These are phyloP conservation scores for Capsicum chinense DNA, from an alignment of 257 asterid species.

Conservation along the genomic window DNA sequence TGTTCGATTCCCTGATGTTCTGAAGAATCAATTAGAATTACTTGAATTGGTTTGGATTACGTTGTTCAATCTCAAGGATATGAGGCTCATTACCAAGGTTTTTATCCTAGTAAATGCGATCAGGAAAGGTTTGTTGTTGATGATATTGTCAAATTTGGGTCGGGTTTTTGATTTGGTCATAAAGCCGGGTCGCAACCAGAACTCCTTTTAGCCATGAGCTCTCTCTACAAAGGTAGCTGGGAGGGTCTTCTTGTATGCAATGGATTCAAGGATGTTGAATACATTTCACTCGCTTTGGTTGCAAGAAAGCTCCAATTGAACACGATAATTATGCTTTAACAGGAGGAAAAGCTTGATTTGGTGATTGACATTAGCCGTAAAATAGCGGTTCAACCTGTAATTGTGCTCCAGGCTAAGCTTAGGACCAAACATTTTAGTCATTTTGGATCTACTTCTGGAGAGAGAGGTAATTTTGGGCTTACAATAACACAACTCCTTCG, in stretches of 20 bases:
- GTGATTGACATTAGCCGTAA: slow-evolving; percentile 71
- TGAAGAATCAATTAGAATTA: slow-evolving; percentile 72
- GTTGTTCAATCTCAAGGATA: slow-evolving; percentile 75
- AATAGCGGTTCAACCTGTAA: slow-evolving; percentile 76
- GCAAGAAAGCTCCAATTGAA: slow-evolving; percentile 78
- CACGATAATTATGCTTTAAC: slow-evolving; percentile 89
- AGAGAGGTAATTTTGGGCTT: slow-evolving; percentile 92
- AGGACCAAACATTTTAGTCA: slow-evolving; percentile 94
- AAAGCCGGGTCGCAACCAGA: slow-evolving; percentile 99
- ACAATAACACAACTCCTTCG: slow-evolving; percentile 82
- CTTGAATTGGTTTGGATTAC: slow-evolving; percentile 63
- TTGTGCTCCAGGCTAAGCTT: slow-evolving; percentile 90
- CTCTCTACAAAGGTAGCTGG: slow-evolving; percentile 75
- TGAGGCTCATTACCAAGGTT: slow-evolving; percentile 86
- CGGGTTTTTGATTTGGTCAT: slow-evolving; percentile 78
- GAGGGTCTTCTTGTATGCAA: slow-evolving; percentile 86
- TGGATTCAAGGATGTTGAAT: slow-evolving; percentile 92
- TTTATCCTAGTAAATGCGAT: slow-evolving; percentile 94
- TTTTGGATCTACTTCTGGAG: slow-evolving; percentile 98
- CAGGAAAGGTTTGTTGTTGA: slow-evolving; percentile 88
- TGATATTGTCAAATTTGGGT: slow-evolving; percentile 87
- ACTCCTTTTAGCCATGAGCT: slow-evolving; percentile 91
- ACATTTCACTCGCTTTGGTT: slow-evolving; percentile 77
- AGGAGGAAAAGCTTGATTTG: slow-evolving; percentile 82
- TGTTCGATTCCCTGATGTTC: slow-evolving; percentile 84